Conservation (phyloP, 306 rosid species). For the Sesbania bispinosa region DNA sequence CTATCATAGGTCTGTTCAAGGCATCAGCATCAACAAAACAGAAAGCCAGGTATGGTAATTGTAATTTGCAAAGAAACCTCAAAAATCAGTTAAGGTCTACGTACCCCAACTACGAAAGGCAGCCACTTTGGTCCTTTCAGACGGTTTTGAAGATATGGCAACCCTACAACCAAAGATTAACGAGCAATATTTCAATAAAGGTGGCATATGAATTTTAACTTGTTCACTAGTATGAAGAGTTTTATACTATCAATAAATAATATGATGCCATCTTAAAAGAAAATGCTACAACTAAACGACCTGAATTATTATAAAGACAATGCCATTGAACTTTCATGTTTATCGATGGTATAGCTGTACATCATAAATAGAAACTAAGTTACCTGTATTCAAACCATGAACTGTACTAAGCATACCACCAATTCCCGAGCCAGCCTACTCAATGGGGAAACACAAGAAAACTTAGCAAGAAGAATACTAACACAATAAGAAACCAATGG, state of each 20-base stretch:
- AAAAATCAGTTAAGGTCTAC: conserved; percentile 26
- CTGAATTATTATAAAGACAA: background rate
- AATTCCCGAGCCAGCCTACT: conserved; percentile 81
- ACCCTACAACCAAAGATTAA: conserved; percentile 52
- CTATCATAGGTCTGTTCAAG: background rate
- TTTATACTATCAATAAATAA: background rate
- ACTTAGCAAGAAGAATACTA: background rate
- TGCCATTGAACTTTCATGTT: background rate
- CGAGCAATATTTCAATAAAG: conserved; percentile 29
- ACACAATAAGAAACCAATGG: background rate
- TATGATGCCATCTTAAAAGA: background rate
- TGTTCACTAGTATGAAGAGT: background rate
- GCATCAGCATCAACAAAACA: conserved; percentile 6
- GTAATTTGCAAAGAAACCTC: conserved; percentile 4
- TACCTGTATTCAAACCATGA: conserved; percentile 74
- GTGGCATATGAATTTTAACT: background rate
- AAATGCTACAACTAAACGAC: background rate
- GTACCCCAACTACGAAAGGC: conserved; percentile 87
- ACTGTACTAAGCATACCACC: conserved; percentile 84
- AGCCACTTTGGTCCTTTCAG: conserved; percentile 98
- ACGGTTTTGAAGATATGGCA: conserved; percentile 73
- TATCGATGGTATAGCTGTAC: too few species aligned
- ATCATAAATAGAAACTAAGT: background rate
- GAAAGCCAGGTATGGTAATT: background rate
- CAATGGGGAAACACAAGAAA: conserved; percentile 9